Conservation (phyloP, 305 asterid genomes). For the Fraxinus sp. region DNA sequence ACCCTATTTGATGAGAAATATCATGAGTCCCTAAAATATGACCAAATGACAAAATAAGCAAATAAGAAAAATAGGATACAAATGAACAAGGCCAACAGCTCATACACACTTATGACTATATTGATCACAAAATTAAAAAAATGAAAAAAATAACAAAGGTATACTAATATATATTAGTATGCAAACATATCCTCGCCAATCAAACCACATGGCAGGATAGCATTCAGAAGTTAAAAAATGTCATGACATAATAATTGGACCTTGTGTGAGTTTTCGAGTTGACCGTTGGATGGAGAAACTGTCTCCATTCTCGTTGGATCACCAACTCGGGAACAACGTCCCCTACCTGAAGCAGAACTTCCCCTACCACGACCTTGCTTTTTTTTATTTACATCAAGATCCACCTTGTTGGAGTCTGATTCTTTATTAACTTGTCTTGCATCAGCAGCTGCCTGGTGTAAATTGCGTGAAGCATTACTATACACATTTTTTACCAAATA, state of each 20-base stretch:
- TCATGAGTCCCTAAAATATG: slow-evolving; percentile 1
- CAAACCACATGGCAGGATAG: not conserved
- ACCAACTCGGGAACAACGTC: slow-evolving; percentile 65
- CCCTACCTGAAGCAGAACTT: slow-evolving; percentile 69
- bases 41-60: not conserved
- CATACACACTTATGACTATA: not conserved
- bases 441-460: slow-evolving; percentile 50
- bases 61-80: not conserved
- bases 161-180: not conserved
- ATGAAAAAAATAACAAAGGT: not conserved
- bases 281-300: slow-evolving; percentile 60
- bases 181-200: not conserved
- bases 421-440: slow-evolving; percentile 51
- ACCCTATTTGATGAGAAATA: not conserved
- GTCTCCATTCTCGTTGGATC: slow-evolving; percentile 58
- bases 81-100: not conserved
- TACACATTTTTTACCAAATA: slow-evolving; percentile 1
- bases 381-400: slow-evolving; percentile 59
- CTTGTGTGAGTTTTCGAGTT: slow-evolving; percentile 56
- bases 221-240: not conserved
- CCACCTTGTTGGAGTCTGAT: slow-evolving; percentile 47
- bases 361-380: slow-evolving; percentile 80
- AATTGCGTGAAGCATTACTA: slow-evolving; percentile 39
- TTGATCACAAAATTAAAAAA: not conserved
- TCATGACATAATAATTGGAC: slow-evolving; percentile 35